phyloP scores from a whole-genome alignment of 2,329 filamentous ascomycete species.

The Aureobasidium leucospermi region DNA sequence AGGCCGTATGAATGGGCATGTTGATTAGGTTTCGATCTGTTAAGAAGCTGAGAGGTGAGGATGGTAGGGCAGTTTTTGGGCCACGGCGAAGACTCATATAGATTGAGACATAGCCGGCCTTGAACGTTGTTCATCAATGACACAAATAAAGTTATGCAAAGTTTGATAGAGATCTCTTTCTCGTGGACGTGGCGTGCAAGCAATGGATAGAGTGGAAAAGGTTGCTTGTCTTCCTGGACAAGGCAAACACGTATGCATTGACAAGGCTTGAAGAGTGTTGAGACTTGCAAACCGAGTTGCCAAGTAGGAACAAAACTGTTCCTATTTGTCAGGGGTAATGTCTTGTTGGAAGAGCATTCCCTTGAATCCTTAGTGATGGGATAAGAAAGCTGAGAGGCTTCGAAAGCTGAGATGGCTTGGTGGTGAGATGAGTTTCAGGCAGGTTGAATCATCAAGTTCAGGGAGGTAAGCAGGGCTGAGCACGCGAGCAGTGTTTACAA shows the following conservation, averaged over 20 bases:
- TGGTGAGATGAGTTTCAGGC: conserved; percentile 5
- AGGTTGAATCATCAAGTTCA: background rate
- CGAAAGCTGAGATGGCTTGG: background rate
- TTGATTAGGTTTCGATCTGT: background rate
- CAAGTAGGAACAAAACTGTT: no score
- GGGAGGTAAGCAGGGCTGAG: background rate
- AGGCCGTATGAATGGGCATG: conserved; percentile 1
- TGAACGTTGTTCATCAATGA: background rate
- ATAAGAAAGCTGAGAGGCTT: background rate
- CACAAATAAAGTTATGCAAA: background rate
- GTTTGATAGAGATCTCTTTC: background rate
- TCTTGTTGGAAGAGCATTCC: background rate
- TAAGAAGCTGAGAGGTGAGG: background rate
- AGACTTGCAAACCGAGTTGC: background rate
- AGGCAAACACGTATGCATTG: conserved; percentile 10
- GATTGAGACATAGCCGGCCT: background rate
- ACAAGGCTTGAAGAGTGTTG: background rate
- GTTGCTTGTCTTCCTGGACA: background rate
- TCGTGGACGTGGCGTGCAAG: background rate
- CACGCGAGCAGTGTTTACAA: background rate
- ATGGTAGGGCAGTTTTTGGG: background rate
- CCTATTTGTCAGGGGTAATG: background rate
- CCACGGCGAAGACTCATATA: background rate
- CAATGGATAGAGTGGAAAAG: background rate
- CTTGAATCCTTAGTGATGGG: background rate